Evolutionary conservation across 345 rosid genomes (phyloP), one percentile per base, ranked within the genome.

Genomic region (Populus deltoides): DNA sequence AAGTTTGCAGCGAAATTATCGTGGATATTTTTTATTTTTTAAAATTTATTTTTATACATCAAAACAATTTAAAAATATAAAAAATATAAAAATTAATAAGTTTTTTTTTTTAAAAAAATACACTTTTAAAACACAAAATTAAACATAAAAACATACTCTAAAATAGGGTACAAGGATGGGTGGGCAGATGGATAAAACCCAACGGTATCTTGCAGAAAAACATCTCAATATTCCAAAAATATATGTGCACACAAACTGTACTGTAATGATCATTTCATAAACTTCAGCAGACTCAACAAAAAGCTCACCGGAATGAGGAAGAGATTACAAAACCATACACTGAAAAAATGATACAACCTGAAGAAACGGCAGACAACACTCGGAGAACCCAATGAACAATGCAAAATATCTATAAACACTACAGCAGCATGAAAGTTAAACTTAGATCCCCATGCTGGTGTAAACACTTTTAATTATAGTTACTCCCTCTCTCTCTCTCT

Each of bases 211-310:
- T 15, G 16, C 20, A 31, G 8, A 71, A 25, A 72, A 33, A 10
- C 53, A 68, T 59, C 71, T 67, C 68, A 66, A 65, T 62, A 77
- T 62, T 71, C 73, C 18, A 47, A 47, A 71, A 22, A 53, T 36
- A 73, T 18, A 74, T 61, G 63, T 57, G 33, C 80, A 83, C 59
- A 71, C 82, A 74, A 71, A 27, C 65, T 62, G 36, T 27, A 20
- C 76, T 55, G 70, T 68, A 43, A 61, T 38, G 71, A 71, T 13
- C 49, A 62, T 39, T 75, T 66, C 72, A 73, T 24, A 53, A 53
- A 47, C 80, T 55, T 75, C 66, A 47, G 78, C 72, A 82, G 51
- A 80, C 85, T 77, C 77, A 7, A 67, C 1, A 79, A 7, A 79
- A 7, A 7, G 41, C 80, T 82, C 77, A 41, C 73, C 80, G 78